Conservation (phyloP, 2,329 filamentous ascomycete species). For the Xylaria sp. region DNA sequence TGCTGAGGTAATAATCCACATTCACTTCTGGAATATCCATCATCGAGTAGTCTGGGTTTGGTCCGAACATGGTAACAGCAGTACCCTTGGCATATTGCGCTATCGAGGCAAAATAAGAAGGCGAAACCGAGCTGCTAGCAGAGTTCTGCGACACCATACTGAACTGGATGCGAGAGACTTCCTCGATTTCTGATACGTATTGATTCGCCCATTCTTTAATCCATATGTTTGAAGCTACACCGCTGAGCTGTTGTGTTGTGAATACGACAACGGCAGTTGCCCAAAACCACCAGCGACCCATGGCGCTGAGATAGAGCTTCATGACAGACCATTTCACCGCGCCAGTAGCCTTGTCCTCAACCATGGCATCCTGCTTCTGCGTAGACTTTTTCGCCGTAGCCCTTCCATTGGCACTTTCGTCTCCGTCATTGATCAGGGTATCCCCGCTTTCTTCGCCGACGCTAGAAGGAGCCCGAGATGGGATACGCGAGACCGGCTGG, state of each 20-base stretch:
- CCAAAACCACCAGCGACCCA: constrained; percentile 99
- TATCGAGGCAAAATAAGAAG: constrained; percentile 54
- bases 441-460: constrained; percentile 71
- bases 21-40: constrained; percentile 69
- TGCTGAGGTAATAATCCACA: constrained; percentile 81
- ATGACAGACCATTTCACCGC: constrained; percentile 91
- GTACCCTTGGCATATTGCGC: constrained; percentile 50
- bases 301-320: constrained; percentile 82
- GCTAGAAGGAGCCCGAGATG: constrained; percentile 82
- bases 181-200: constrained; percentile 65
- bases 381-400: constrained; percentile 58
- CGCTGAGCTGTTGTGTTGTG: constrained; percentile 81
- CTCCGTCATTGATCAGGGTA: constrained; percentile 65
- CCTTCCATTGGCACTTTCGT: constrained; percentile 58
- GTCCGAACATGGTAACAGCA: constrained; percentile 42
- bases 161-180: constrained; percentile 50
- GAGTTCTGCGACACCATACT: constrained; percentile 52
- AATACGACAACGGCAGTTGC: constrained; percentile 79
- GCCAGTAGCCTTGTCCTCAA: constrained; percentile 84
- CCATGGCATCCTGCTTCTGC: constrained; percentile 64
- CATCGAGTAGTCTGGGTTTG: constrained; percentile 52
- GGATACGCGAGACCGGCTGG: constrained; percentile 73
- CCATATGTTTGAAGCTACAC: constrained; percentile 92
- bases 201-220: constrained; percentile 95
- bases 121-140: constrained; percentile 49